These are phyloP conservation scores for Claviceps purpurea DNA, from an alignment of 2,329 filamentous ascomycete species.

Conservation along the genomic window DNA sequence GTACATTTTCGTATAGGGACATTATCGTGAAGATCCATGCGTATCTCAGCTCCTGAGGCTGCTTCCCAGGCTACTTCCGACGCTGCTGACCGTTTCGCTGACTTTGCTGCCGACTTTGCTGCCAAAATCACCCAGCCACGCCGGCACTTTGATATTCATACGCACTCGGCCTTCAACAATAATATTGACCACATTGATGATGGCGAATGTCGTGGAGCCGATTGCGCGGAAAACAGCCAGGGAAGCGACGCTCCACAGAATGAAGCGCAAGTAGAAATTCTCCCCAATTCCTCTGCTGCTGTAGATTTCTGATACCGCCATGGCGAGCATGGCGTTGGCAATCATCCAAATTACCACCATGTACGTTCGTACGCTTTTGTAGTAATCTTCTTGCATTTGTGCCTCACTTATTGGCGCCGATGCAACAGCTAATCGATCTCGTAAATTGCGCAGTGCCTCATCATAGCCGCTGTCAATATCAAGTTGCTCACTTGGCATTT, in stretches of 20 bases:
- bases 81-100: neutral
- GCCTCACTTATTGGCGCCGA: constrained; percentile 48
- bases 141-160: constrained; percentile 36
- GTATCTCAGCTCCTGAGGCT: constrained; percentile 20
- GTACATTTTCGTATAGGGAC: neutral
- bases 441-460: constrained; percentile 87
- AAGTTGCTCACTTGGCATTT: constrained; percentile 95
- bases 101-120: constrained; percentile 33
- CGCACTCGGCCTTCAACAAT: constrained; percentile 73
- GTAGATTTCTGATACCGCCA: constrained; percentile 85
- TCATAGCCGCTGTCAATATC: constrained; percentile 98
- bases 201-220: constrained; percentile 65
- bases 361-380: constrained; percentile 92
- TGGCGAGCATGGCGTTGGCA: constrained; percentile 80
- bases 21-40: too few relatives aligned
- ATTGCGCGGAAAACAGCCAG: constrained; percentile 81
- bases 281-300: constrained; percentile 53
- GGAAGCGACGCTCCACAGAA: constrained; percentile 80
- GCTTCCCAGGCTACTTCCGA: constrained; percentile 31
- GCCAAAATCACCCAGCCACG: constrained; percentile 31
- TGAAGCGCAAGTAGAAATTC: constrained; percentile 86
- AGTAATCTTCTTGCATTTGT: constrained; percentile 96
- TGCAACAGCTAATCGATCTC: constrained; percentile 79
- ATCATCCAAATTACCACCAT: constrained; percentile 95
- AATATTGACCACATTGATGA: constrained; percentile 74